These are phyloP conservation scores for Fusarium verticillioides DNA, from an alignment of 2,329 filamentous ascomycete species.

Conservation along the genomic window DNA sequence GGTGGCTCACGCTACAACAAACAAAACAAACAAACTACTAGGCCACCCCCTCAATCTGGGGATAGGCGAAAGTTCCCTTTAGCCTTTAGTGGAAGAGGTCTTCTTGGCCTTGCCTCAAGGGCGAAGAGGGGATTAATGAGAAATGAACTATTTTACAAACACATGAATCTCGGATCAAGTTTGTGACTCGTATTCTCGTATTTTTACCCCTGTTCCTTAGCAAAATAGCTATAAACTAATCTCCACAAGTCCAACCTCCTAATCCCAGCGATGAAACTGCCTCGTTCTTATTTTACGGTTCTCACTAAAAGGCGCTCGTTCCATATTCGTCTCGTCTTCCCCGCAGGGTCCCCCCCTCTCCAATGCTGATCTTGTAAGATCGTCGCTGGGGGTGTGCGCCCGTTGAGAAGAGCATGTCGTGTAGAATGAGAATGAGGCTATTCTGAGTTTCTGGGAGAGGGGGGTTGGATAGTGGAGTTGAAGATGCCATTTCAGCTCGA, in stretches of 20 bases:
- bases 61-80: neutral
- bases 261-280: slow-evolving; percentile 4
- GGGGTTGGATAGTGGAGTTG: neutral
- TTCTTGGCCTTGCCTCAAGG: neutral
- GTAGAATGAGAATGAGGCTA: slow-evolving; percentile 23
- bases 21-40: slow-evolving; percentile 8
- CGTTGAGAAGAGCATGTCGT: neutral
- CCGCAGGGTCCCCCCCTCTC: slow-evolving; percentile 24
- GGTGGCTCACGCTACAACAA: slow-evolving; percentile 36
- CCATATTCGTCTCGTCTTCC: slow-evolving; percentile 19
- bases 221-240: neutral
- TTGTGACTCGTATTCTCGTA: slow-evolving; percentile 4
- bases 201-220: slow-evolving; percentile 6
- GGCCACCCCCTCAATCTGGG: slow-evolving; percentile 10
- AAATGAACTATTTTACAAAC: slow-evolving; percentile 15
- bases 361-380: slow-evolving; percentile 14
- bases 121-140: slow-evolving; percentile 1
- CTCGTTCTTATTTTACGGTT: neutral
- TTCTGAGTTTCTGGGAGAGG: slow-evolving; percentile 2
- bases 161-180: neutral
- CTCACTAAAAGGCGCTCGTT: neutral
- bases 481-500: neutral
- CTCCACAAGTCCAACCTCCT: slow-evolving; percentile 6
- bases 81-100: neutral
- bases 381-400: slow-evolving; percentile 13